phyloP scores from a whole-genome alignment of 768 basidiomycete species.

The Auriscalpium vulgare region DNA sequence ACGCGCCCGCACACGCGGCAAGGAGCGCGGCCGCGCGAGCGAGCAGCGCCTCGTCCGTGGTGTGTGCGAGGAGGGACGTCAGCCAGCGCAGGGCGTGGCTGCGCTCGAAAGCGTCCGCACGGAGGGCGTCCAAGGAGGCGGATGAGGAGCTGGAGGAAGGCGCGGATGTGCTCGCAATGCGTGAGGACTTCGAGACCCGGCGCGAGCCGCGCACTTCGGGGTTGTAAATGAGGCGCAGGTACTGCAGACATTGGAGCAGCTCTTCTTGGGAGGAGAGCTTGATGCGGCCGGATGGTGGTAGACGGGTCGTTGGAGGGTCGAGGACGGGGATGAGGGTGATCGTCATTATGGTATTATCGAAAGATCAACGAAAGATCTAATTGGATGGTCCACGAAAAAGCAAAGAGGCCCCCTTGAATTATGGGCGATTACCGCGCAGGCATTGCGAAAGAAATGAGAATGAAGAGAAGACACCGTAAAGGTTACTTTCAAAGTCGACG shows the following conservation, averaged over 20 bases:
- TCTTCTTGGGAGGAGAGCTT: constrained; percentile 24
- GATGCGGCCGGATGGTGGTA: constrained; percentile 47
- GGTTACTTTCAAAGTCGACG: too few species aligned
- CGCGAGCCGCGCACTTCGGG: constrained; percentile 57
- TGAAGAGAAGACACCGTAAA: too few species aligned
- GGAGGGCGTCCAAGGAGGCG: constrained; percentile 24
- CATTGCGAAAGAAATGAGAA: neutral
- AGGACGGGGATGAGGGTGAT: neutral
- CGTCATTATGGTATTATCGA: neutral
- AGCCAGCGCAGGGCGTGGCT: constrained; percentile 68
- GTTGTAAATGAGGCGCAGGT: constrained; percentile 47
- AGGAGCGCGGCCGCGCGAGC: constrained; percentile 52
- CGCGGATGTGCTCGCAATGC: neutral
- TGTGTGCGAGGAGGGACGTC: constrained; percentile 44
- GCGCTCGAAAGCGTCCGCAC: constrained; percentile 62
- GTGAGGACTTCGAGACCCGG: constrained; percentile 17
- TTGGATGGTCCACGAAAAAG: neutral
- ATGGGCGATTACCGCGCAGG: neutral
- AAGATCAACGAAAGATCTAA: neutral
- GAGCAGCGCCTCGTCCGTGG: constrained; percentile 31
- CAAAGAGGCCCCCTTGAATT: neutral
- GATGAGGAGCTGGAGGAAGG: constrained; percentile 8
- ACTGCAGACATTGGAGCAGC: constrained; percentile 38
- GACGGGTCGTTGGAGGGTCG: constrained; percentile 39
- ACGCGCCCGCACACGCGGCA: constrained; percentile 56